Base-by-base conservation (phyloP, 768 basidiomycete genomes). In the Galerina sulciceps region DNA sequence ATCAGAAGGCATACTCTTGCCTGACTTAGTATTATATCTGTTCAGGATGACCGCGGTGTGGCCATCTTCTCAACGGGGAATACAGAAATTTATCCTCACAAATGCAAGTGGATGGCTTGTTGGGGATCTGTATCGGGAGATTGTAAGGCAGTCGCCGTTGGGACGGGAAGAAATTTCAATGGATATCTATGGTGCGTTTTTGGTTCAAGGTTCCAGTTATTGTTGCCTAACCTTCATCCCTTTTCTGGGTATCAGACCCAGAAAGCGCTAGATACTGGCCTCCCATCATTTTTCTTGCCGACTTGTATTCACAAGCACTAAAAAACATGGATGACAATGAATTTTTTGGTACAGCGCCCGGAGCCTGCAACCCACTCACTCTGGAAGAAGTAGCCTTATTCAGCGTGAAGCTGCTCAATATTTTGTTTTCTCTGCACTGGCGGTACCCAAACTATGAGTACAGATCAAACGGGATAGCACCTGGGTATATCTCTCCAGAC, bases 331-430 rank as follows among this genome's bases (percentile, higher is more conserved):
- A n/a, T n/a, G n/a, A n/a, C n/a, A n/a, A n/a, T n/a, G 97, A 99
- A 70, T 99, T 99, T 76, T 97, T 97, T 69, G 84, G 86, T 0
- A 65, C 71, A n/a, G 49, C 62, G 10, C 62, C 67, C 10, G 20
- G 26, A 13, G 67, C 78, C 14, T 76, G 87, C 17, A 96, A 95
- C 61, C 91, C 95, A 0, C 81, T 99, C 1, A 79, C 81, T 0
- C 70, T 96, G 8, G 93, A 96, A 65, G 97, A 99, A 62, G 80
- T 98, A 17, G 75, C 80, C 31, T 77, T 82, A 3, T 85, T 96
- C 59, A 90, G 89, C 15, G 82, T 85, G 17, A 84, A 92, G 59
- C 77, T 96, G 60, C 72, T 96, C 53, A 91, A 96, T 66, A 82
- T 96, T 47, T 92, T 90, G 1, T 97, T 94, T 68, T 80, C 85